Conservation (phyloP, 73 alveolate genomes). For the Paramecium sexaurelia region DNA sequence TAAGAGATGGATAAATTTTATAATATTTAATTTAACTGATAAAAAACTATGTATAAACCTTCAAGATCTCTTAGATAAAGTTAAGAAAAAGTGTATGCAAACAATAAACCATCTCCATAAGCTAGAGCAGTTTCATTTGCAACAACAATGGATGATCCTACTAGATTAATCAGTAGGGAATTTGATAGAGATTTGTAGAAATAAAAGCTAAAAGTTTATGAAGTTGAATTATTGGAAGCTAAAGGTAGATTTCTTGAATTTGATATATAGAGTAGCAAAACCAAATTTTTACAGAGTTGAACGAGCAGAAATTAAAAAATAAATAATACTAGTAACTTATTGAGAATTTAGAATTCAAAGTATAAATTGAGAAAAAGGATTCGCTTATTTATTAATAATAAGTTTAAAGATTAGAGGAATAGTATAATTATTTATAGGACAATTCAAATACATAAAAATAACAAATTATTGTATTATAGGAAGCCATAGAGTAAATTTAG, state of each 20-base stretch:
- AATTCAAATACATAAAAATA: not conserved
- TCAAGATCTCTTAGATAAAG: slow-evolving; percentile 17
- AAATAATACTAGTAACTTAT: not conserved
- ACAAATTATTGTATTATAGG: not conserved
- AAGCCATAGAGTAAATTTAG: not conserved
- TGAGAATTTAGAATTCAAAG: slow-evolving; percentile 24
- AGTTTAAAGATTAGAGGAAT: slow-evolving; percentile 42
- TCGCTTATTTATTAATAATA: not conserved
- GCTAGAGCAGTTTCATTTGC: not conserved
- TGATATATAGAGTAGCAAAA: not conserved
- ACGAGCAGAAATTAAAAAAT: not conserved
- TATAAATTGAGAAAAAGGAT: slow-evolving; percentile 41
- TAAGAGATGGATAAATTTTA: not conserved
- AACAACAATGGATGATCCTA: not conserved
- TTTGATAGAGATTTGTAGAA: not conserved
- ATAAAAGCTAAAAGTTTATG: not conserved
- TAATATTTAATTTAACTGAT: slow-evolving; percentile 35
- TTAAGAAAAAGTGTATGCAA: not conserved
- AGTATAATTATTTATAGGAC: slow-evolving; percentile 5
- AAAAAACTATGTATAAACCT: slow-evolving; percentile 15
- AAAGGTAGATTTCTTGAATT: not conserved
- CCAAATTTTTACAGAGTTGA: not conserved
- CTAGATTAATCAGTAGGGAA: not conserved
- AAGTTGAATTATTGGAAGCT: not conserved
- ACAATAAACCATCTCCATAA: not conserved